Evolutionary conservation across 352 stramenopile species (phyloP).

Genomic region (Phytopythium helicoides): DNA sequence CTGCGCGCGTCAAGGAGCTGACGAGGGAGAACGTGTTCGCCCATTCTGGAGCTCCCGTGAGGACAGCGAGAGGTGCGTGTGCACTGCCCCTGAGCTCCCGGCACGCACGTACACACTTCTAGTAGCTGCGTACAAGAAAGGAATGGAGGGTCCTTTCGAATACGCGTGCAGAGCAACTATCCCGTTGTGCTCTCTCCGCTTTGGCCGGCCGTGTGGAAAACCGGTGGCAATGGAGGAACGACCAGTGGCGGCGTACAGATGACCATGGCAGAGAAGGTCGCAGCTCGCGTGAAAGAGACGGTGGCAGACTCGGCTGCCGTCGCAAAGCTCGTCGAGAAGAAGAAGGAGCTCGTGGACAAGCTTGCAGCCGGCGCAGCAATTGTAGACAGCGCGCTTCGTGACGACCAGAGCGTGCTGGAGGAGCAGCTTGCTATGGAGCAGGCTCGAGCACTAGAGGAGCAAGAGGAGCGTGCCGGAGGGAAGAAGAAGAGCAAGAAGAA

Average conservation of each 20-base stretch:
- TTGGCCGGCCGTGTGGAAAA: slow-evolving; percentile 82
- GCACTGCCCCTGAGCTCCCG: slow-evolving; percentile 59
- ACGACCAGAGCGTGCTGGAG: slow-evolving; percentile 58
- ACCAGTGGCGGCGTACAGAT: slow-evolving; percentile 27
- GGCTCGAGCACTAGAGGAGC: slow-evolving; percentile 28
- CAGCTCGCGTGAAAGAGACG: slow-evolving; percentile 57
- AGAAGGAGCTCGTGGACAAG: slow-evolving; percentile 64
- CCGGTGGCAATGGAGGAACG: slow-evolving; percentile 26
- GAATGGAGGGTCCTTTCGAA: slow-evolving; percentile 90
- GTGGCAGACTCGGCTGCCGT: slow-evolving; percentile 57
- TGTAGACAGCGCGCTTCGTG: slow-evolving; percentile 63
- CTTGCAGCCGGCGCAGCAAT: slow-evolving; percentile 59
- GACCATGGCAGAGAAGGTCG: slow-evolving; percentile 60
- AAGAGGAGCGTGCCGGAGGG: slow-evolving; percentile 11
- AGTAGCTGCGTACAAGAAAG: slow-evolving; percentile 82
- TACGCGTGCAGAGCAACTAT: slow-evolving; percentile 88
- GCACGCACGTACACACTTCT: slow-evolving; percentile 89
- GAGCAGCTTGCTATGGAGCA: slow-evolving; percentile 60
- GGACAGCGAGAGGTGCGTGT: slow-evolving; percentile 76
- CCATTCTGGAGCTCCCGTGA: slow-evolving; percentile 70
- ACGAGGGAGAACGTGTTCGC: slow-evolving; percentile 70
- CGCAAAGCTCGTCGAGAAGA: slow-evolving; percentile 64
- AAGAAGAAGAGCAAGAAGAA: slow-evolving; percentile 20
- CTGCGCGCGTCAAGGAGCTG: slow-evolving; percentile 57
- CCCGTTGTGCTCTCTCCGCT: slow-evolving; percentile 68